Evolutionary conservation across 208 protist species (phyloP).

Genomic region (Novymonas esmeraldas): DNA sequence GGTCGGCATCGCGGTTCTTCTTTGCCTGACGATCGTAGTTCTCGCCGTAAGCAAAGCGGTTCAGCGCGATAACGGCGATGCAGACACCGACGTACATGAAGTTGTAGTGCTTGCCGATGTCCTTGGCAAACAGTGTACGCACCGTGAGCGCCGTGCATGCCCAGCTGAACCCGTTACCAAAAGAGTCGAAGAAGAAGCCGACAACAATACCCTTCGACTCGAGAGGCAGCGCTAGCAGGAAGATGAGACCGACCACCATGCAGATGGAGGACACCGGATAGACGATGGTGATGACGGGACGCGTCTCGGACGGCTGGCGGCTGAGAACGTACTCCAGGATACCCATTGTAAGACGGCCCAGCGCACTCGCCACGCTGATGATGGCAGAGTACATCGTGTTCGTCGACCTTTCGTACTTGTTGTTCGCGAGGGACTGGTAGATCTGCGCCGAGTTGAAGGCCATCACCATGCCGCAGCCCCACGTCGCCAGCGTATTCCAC

Average conservation of each 20-base stretch:
- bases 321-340: conserved; percentile 45
- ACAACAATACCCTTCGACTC: conserved; percentile 52
- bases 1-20: conserved; percentile 27
- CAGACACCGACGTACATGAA: conserved; percentile 64
- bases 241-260: conserved; percentile 46
- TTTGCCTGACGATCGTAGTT: conserved; percentile 56
- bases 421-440: conserved; percentile 48
- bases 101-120: conserved; percentile 81
- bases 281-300: conserved; percentile 42
- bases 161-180: conserved; percentile 72
- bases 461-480: conserved; percentile 68
- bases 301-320: conserved; percentile 28
- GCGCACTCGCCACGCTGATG: conserved; percentile 65
- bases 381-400: conserved; percentile 58
- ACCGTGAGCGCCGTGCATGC: conserved; percentile 47
- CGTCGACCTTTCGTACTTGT: conserved; percentile 32
- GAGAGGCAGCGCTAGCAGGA: conserved; percentile 43
- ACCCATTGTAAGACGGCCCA: conserved; percentile 60
- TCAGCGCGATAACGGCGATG: conserved; percentile 58
- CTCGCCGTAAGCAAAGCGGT: conserved; percentile 67
- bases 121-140: conserved; percentile 54
- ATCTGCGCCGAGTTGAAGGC: conserved; percentile 71
- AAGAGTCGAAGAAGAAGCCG: conserved; percentile 56
- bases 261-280: conserved; percentile 40
- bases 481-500: conserved; percentile 61